A percentile compares a stretch with the other conserved stretches of the same genome.
These are phyloP conservation scores for Colletotrichum godetiae DNA, from an alignment of 2,329 filamentous ascomycete genomes.

Conservation along the genomic window DNA sequence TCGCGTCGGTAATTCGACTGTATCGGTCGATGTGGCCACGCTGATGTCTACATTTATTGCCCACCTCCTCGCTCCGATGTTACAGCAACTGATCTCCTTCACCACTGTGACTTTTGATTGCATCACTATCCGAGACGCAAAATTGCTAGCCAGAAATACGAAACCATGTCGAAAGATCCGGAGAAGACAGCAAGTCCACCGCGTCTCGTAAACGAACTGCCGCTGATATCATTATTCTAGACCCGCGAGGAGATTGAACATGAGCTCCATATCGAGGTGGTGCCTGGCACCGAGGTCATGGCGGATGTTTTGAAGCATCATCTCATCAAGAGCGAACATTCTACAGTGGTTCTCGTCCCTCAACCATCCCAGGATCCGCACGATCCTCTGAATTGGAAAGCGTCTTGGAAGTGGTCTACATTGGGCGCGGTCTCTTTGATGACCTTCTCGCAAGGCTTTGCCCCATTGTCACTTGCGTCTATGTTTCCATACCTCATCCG, in stretches of 20 bases:
- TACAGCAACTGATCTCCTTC: fast-evolving
- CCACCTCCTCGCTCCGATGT: background rate
- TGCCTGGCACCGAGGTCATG: conserved; percentile 53
- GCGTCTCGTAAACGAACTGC: background rate
- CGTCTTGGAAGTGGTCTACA: conserved; percentile 55
- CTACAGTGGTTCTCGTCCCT: conserved; percentile 60
- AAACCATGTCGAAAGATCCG: background rate
- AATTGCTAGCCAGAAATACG: background rate
- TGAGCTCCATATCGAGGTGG: conserved; percentile 45
- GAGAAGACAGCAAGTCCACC: background rate
- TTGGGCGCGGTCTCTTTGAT: conserved; percentile 49
- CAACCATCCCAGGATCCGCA: conserved; percentile 46
- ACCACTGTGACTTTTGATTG: background rate
- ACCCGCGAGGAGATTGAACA: conserved; percentile 21
- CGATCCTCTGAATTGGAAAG: conserved; percentile 5
- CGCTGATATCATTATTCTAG: background rate
- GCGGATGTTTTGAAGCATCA: conserved; percentile 69
- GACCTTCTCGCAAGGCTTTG: conserved; percentile 55
- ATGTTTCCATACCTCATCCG: conserved; percentile 70
- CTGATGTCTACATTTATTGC: background rate
- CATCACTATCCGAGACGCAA: background rate
- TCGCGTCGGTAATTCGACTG: background rate
- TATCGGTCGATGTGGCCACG: background rate
- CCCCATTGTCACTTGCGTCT: conserved; percentile 56
- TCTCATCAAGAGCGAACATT: conserved; percentile 66